Conservation (phyloP, 352 stramenopile genomes). For the Globisporangium nunn region DNA sequence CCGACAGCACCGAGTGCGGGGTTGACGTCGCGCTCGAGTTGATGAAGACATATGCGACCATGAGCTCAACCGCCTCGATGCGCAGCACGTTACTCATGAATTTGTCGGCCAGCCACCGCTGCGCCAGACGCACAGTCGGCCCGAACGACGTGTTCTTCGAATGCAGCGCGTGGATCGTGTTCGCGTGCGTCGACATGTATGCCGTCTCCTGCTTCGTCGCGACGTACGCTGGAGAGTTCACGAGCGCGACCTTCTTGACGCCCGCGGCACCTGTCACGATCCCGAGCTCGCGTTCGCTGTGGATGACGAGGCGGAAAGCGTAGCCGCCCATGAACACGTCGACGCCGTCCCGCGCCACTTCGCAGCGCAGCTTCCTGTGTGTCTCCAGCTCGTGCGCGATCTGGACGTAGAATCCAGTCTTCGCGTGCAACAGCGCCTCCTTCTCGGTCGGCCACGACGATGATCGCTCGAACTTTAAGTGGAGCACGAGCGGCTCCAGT, state of each 20-base stretch:
- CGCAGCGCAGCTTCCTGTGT: constrained; percentile 48
- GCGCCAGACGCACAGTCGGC: constrained; percentile 70
- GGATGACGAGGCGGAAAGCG: constrained; percentile 77
- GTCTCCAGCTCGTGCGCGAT: constrained; percentile 77
- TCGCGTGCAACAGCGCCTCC: constrained; percentile 69
- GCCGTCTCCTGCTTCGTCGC: constrained; percentile 49
- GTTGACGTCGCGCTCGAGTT: constrained; percentile 32
- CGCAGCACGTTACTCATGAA: constrained; percentile 59
- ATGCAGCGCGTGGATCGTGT: constrained; percentile 67
- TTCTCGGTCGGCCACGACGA: constrained; percentile 84
- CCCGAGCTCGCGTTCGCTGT: constrained; percentile 67
- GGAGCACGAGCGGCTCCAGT: constrained; percentile 59
- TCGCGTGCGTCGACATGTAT: constrained; percentile 63
- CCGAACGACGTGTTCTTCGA: constrained; percentile 73
- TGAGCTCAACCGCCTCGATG: constrained; percentile 69
- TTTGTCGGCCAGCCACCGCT: constrained; percentile 79
- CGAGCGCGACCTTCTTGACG: constrained; percentile 45
- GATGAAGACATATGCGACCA: constrained; percentile 75
- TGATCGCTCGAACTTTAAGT: constrained; percentile 81
- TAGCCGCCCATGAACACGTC: constrained; percentile 83
- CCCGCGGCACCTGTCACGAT: constrained; percentile 54
- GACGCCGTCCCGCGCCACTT: constrained; percentile 62
- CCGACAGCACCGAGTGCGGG: constrained; percentile 71
- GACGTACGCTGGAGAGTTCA: constrained; percentile 60
- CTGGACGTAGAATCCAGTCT: constrained; percentile 88